These are phyloP conservation scores for Trichoderma endophyticum DNA, from an alignment of 2,329 filamentous ascomycete species.

Conservation along the genomic window DNA sequence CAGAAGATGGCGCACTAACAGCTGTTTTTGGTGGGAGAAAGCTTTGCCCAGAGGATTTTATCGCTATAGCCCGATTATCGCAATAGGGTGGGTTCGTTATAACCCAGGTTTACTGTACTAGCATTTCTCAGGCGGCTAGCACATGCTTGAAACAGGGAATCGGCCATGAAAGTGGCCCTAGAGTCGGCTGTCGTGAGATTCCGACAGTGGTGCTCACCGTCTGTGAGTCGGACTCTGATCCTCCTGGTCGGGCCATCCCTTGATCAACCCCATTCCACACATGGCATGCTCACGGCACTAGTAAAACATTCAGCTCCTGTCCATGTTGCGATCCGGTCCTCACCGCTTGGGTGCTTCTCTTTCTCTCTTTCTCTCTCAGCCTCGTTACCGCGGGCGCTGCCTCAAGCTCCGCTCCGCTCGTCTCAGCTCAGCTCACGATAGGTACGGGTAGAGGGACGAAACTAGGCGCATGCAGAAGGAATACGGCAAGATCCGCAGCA, in stretches of 20 bases:
- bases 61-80: no score
- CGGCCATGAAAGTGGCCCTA: not conserved
- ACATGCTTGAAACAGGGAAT: not conserved
- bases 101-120: no score
- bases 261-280: not conserved
- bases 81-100: no score
- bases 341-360: not conserved
- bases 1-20: no score
- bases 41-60: no score
- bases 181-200: not conserved
- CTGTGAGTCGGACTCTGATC: not conserved
- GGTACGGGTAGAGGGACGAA: no score
- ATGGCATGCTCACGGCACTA: not conserved
- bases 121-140: not conserved
- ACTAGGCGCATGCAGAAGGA: not conserved
- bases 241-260: not conserved
- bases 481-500: not conserved
- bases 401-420: not conserved
- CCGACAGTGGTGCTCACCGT: not conserved
- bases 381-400: not conserved
- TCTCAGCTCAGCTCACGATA: constrained; percentile 9
- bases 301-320: not conserved
- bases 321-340: not conserved
- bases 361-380: not conserved
- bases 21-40: no score